Percentiles rank a stretch among this genome's conserved stretches.
Conservation (phyloP, 2,329 filamentous ascomycete species). For the Rutstroemia sp. region DNA sequence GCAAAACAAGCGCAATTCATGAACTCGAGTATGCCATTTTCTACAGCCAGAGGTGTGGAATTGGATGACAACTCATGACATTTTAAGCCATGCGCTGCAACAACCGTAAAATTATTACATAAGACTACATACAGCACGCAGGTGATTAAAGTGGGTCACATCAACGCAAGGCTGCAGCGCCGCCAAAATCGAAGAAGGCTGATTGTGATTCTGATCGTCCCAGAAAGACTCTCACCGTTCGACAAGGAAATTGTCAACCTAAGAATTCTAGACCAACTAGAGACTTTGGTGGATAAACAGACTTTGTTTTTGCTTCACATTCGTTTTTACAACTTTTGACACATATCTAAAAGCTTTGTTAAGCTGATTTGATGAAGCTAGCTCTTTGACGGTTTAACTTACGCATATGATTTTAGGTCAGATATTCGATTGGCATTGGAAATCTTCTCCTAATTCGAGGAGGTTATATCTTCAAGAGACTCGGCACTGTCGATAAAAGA, state of each 20-base stretch:
- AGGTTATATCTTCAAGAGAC: not conserved
- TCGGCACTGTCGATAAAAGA: not conserved
- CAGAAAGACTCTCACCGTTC: not conserved
- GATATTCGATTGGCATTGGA: not conserved
- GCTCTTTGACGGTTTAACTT: constrained; percentile 1
- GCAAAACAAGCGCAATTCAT: no score
- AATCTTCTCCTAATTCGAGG: not conserved
- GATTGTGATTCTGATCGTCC: not conserved
- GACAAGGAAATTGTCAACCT: not conserved
- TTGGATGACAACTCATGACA: no score
- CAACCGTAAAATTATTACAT: no score
- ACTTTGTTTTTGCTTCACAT: not conserved
- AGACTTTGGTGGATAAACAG: no score
- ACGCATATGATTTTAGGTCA: not conserved
- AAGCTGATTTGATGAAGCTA: constrained; percentile 1
- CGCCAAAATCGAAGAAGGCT: not conserved
- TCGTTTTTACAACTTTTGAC: not conserved
- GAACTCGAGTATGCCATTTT: no score
- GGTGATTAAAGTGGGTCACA: not conserved
- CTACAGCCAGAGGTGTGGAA: no score
- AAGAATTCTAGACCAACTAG: no score
- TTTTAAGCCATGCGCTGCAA: no score
- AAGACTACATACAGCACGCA: no score
- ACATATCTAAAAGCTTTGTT: not conserved
- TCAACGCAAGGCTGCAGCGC: not conserved